Conservation (phyloP, 148 eudicot species). For the Vaccinium corymbosum region DNA sequence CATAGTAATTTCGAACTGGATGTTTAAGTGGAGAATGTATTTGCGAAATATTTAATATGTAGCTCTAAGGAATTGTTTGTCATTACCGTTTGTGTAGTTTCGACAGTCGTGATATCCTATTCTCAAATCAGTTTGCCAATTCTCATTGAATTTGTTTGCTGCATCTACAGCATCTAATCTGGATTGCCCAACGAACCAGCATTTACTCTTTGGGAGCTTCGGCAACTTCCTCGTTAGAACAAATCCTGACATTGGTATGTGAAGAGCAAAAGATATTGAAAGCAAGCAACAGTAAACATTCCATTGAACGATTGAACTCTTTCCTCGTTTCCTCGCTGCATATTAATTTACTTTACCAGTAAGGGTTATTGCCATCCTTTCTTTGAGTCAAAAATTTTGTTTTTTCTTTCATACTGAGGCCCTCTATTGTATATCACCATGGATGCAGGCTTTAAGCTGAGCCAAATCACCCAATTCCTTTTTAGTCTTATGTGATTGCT, state of each 20-base stretch:
- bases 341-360: not conserved
- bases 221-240: slow-evolving; percentile 47
- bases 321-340: not conserved
- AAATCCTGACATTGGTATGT: slow-evolving; percentile 39
- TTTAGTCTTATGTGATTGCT: not conserved
- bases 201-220: slow-evolving; percentile 58
- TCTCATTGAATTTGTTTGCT: slow-evolving; percentile 48
- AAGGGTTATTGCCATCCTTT: not conserved
- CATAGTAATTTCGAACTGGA: not conserved
- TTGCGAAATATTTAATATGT: not conserved
- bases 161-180: slow-evolving; percentile 43
- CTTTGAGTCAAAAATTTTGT: not conserved
- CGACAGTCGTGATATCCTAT: slow-evolving; percentile 79
- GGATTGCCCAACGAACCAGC: slow-evolving; percentile 69
- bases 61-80: not conserved
- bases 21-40: not conserved
- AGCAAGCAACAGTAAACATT: not conserved
- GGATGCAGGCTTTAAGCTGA: not conserved
- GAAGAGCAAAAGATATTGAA: not conserved
- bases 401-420: not conserved
- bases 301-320: not conserved
- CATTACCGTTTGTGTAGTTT: slow-evolving; percentile 71
- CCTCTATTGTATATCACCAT: not conserved
- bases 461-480: not conserved
- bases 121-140: slow-evolving; percentile 67